Base-by-base conservation (phyloP, 2,329 filamentous ascomycete species). In the Pseudogymnoascus sp. region DNA sequence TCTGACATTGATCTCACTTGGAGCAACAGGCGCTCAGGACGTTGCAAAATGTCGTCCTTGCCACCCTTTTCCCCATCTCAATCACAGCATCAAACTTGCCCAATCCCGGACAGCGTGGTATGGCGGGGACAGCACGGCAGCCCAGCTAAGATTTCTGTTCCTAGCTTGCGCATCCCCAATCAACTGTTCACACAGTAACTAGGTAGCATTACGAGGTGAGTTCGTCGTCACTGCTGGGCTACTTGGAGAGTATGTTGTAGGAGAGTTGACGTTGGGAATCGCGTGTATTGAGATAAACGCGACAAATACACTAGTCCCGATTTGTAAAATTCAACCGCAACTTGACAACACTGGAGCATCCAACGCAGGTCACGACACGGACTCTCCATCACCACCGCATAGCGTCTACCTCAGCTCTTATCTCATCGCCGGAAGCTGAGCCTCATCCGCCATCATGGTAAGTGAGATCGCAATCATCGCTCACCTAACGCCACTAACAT, bases 61-160 rank as follows among this genome's bases (percentile, higher is more conserved):
- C 43, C 62, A 58, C 65, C 60, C 39, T 16, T 21, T 58, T 62
- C 62, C 19, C 21, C 19, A 61, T 37, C 26, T 58, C 21, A 23
- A 60, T 59, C 41, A 12, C 35, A 23, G 60, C 60, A 43, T 52
- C 39, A 16, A 26, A 60, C 35, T 4, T 26, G 16, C 14, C 59
- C 29, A 26, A 45, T 60, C 59, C 10, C 33, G 31, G n/a, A 23
- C 21, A 16, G 39, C 60, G 60, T 58, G 60, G 38, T 45, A 35
- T 35, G 31, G 60, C 23, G 8, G 3, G 26, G 26, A 3, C 37
- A 38, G 35, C 33, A 60, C 58, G 58, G 49, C 29, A 55, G 31
- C n/a, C 63, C 70, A 69, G 70, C 72, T 74, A 68, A 73, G 72
- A 74, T 74, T 65, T 74, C 72, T 74, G 72, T 74, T 74, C 72